phyloP scores from a whole-genome alignment of 495 filamentous ascomycete genomes.

The Penicillium tannophilum region DNA sequence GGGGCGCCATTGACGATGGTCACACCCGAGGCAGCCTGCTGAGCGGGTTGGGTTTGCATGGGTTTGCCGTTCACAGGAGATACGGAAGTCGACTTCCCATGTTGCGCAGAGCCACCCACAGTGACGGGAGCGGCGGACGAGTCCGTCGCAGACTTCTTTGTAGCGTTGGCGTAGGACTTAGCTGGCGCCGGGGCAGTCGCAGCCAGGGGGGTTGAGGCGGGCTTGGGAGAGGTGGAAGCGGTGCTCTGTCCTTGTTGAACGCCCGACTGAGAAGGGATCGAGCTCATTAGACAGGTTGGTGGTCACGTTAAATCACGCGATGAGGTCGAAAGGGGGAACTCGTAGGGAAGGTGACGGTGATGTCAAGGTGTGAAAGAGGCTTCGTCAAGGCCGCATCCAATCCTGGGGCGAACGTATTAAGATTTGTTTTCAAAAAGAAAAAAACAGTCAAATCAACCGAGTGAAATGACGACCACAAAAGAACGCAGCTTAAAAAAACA shows the following conservation, averaged over 20 bases:
- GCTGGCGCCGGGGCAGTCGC: slow-evolving; percentile 54
- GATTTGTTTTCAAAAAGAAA: slow-evolving; percentile 15
- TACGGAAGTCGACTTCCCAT: slow-evolving; percentile 79
- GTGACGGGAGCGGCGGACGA: slow-evolving; percentile 62
- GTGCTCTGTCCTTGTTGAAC: slow-evolving; percentile 58
- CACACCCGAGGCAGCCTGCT: slow-evolving; percentile 54
- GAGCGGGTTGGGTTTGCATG: slow-evolving; percentile 50
- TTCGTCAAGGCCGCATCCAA: slow-evolving; percentile 37
- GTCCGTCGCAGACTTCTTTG: slow-evolving; percentile 81
- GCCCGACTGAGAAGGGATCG: slow-evolving; percentile 52
- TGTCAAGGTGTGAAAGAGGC: slow-evolving; percentile 36
- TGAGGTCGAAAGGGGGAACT: slow-evolving; percentile 14
- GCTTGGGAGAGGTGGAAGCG: slow-evolving; percentile 44
- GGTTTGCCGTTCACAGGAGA: slow-evolving; percentile 84
- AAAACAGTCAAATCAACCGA: slow-evolving; percentile 22
- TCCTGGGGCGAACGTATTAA: slow-evolving; percentile 24
- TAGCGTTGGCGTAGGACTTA: slow-evolving; percentile 70
- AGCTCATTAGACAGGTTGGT: slow-evolving; percentile 54
- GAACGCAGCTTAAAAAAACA: slow-evolving; percentile 28
- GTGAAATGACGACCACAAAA: slow-evolving; percentile 25
- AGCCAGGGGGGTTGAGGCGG: slow-evolving; percentile 57
- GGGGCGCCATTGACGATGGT: slow-evolving; percentile 69
- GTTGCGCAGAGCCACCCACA: slow-evolving; percentile 72
- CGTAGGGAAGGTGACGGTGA: slow-evolving; percentile 23
- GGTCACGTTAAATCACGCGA: slow-evolving; percentile 32